A percentile compares a stretch with the other conserved stretches of the same genome.
Conservation (phyloP, 345 rosid species). For the Garcia nutans region DNA sequence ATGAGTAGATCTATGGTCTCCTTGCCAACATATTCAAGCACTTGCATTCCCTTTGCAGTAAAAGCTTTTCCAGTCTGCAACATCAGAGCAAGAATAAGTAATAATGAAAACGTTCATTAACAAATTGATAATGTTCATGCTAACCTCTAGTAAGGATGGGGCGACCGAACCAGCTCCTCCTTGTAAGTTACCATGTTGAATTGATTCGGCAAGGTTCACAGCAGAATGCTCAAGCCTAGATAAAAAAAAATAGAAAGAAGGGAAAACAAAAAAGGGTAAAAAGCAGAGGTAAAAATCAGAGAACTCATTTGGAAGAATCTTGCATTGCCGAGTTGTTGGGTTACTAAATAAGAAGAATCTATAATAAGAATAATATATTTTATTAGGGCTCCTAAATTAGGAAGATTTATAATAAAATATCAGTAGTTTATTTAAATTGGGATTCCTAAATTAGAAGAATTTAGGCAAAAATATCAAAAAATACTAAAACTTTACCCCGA, state of each 20-base stretch:
- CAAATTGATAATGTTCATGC: slow-evolving; percentile 17
- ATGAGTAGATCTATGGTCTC: slow-evolving; percentile 92
- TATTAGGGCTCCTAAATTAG: too few species aligned
- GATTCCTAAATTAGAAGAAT: too few species aligned
- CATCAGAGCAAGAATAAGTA: slow-evolving; percentile 18
- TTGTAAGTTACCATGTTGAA: slow-evolving; percentile 67
- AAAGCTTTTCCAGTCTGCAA: slow-evolving; percentile 89
- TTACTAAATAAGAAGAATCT: too few species aligned
- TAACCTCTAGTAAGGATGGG: slow-evolving; percentile 86
- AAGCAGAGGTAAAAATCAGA: background rate
- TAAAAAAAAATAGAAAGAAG: background rate
- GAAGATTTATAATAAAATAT: too few species aligned
- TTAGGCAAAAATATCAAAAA: too few species aligned
- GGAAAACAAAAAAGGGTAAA: background rate
- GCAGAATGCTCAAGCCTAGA: slow-evolving; percentile 82
- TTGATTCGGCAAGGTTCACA: slow-evolving; percentile 53
- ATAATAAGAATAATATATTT: too few species aligned
- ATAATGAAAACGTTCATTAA: slow-evolving; percentile 6
- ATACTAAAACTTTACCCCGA: too few species aligned
- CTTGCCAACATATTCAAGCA: slow-evolving; percentile 92
- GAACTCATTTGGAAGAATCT: background rate
- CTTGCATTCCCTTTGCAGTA: slow-evolving; percentile 93
- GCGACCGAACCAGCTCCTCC: slow-evolving; percentile 64
- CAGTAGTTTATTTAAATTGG: too few species aligned
- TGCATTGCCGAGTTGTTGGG: too few species aligned